A percentile compares a stretch with the other conserved stretches of the same genome.
These are phyloP conservation scores for Calycina marina DNA, from an alignment of 2,329 filamentous ascomycete species.

Conservation along the genomic window DNA sequence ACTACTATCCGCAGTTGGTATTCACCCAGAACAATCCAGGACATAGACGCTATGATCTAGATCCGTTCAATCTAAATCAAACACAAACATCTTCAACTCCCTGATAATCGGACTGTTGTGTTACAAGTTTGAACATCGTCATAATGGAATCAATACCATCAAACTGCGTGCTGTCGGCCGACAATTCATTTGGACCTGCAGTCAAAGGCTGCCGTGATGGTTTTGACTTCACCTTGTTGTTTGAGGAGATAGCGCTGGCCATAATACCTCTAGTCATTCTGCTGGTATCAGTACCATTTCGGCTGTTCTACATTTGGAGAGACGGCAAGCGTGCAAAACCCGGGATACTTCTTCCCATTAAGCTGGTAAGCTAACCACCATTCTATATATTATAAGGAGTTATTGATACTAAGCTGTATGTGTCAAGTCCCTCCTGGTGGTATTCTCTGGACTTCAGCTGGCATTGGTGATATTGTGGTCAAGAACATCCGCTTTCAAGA, in stretches of 20 bases:
- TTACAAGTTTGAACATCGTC: too few relatives aligned
- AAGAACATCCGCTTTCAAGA: not conserved
- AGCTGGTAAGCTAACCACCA: not conserved
- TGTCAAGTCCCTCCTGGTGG: not conserved
- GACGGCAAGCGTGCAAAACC: too few relatives aligned
- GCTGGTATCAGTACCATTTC: not conserved
- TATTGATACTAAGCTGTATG: not conserved
- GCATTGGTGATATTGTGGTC: not conserved
- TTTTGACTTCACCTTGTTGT: not conserved
- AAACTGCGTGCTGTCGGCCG: not conserved
- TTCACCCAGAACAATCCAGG: too few relatives aligned
- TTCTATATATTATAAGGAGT: too few relatives aligned
- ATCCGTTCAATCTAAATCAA: too few relatives aligned
- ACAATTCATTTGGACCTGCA: not conserved
- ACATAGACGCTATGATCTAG: too few relatives aligned
- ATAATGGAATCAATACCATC: too few relatives aligned
- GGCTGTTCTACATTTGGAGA: too few relatives aligned
- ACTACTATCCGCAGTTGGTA: too few relatives aligned
- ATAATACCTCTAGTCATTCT: not conserved
- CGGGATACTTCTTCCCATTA: not conserved
- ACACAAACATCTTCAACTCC: too few relatives aligned
- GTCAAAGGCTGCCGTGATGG: not conserved
- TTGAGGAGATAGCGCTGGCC: not conserved
- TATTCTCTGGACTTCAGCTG: not conserved
- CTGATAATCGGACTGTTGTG: too few relatives aligned